Conservation (phyloP, 495 filamentous ascomycete species). For the Talaromyces liani region DNA sequence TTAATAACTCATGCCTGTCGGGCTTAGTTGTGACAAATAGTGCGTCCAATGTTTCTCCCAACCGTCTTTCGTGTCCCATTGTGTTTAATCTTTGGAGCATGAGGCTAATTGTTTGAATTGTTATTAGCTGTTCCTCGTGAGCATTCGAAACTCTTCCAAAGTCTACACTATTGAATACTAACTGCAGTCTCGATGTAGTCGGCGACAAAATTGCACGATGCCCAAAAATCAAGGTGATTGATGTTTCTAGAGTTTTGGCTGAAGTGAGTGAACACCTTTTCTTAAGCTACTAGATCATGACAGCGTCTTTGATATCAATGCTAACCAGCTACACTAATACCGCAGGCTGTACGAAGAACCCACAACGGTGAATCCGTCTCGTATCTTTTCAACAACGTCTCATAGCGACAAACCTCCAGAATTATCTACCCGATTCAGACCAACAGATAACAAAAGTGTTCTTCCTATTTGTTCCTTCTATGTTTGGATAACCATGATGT, state of each 20-base stretch:
- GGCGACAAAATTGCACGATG: conserved; percentile 7
- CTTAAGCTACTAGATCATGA: neutral
- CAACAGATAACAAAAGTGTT: neutral
- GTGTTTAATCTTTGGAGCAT: neutral
- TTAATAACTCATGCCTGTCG: conserved; percentile 8
- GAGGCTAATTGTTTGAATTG: neutral
- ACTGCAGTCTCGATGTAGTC: neutral
- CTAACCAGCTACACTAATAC: neutral
- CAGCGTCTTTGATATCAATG: neutral
- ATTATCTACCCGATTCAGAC: neutral
- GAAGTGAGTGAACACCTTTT: neutral
- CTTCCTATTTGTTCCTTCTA: neutral
- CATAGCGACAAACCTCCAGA: neutral
- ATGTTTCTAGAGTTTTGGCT: conserved; percentile 9
- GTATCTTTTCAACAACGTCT: conserved; percentile 2
- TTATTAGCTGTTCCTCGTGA: conserved; percentile 3
- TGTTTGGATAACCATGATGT: neutral
- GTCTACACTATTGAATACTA: neutral
- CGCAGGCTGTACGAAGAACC: conserved; percentile 11
- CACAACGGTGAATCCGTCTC: conserved; percentile 12
- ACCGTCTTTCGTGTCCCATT: neutral
- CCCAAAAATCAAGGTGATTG: conserved; percentile 8
- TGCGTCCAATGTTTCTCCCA: neutral
- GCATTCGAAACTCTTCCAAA: neutral
- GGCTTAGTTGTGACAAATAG: conserved; percentile 11